phyloP scores from a whole-genome alignment of 2,329 filamentous ascomycete species.

The Elsinoe perseae region DNA sequence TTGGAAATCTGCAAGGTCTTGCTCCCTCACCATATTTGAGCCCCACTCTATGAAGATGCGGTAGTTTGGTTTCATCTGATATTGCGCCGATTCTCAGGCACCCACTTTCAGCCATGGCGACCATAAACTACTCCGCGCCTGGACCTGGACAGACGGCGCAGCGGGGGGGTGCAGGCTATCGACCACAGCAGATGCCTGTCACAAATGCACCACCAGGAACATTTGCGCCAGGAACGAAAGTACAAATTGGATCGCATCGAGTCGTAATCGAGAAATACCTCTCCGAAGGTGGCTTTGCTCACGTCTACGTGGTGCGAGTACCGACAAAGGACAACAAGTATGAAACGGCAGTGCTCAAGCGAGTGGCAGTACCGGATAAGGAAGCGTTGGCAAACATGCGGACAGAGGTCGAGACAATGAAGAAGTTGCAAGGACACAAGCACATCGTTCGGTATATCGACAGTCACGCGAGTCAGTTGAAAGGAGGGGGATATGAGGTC shows the following conservation, averaged over 20 bases:
- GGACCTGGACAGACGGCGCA: constrained; percentile 11
- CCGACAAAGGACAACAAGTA: constrained; percentile 68
- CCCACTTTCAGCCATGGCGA: background rate
- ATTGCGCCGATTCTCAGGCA: constrained; percentile 3
- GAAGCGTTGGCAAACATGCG: constrained; percentile 91
- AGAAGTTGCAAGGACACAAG: constrained; percentile 92
- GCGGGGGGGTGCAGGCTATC: background rate
- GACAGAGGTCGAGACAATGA: constrained; percentile 99
- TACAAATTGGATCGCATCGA: constrained; percentile 86
- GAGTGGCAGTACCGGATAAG: constrained; percentile 94
- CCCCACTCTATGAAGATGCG: background rate
- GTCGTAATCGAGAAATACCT: constrained; percentile 96
- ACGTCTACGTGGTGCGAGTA: constrained; percentile 92
- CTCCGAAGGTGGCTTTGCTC: constrained; percentile 94
- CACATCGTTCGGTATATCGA: constrained; percentile 98
- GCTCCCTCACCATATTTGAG: background rate
- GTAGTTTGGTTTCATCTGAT: background rate
- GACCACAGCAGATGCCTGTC: constrained; percentile 14
- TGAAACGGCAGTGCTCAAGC: constrained; percentile 79
- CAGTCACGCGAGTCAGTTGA: constrained; percentile 90
- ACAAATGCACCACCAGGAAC: constrained; percentile 54
- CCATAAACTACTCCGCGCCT: constrained; percentile 1
- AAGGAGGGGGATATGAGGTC: constrained; percentile 91
- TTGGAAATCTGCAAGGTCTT: background rate
- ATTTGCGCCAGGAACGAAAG: constrained; percentile 88